phyloP scores from a whole-genome alignment of 1,284 basidiomycete genomes.

The Athelia psychrophila region DNA sequence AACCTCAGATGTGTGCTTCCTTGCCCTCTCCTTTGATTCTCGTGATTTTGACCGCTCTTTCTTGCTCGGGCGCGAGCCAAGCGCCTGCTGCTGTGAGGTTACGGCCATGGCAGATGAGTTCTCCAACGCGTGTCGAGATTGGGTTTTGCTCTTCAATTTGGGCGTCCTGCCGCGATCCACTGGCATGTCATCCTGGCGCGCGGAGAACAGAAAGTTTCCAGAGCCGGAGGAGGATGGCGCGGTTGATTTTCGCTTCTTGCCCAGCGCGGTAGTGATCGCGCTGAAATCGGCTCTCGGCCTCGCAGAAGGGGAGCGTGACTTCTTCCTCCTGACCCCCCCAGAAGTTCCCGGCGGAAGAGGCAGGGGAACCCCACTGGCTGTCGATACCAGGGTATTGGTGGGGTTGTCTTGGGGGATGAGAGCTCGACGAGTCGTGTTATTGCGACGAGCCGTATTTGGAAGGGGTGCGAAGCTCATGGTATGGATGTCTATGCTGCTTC shows the following conservation, averaged over 20 bases:
- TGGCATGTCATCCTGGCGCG: constrained; percentile 21
- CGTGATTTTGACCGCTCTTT: constrained; percentile 27
- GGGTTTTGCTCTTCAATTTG: constrained; percentile 23
- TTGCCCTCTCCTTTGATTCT: constrained; percentile 16
- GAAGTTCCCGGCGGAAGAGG: too few species aligned
- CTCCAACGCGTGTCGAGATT: constrained; percentile 21
- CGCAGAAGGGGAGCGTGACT: constrained; percentile 22
- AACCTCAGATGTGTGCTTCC: constrained; percentile 21
- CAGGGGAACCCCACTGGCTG: too few species aligned
- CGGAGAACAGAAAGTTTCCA: constrained; percentile 19
- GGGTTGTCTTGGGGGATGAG: too few species aligned
- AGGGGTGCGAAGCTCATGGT: too few species aligned
- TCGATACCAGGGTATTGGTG: too few species aligned
- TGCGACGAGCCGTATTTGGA: too few species aligned
- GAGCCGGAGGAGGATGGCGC: constrained; percentile 14
- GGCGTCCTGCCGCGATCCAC: constrained; percentile 28
- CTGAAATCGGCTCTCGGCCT: constrained; percentile 9
- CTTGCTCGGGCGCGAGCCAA: constrained; percentile 6
- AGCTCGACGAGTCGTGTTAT: too few species aligned
- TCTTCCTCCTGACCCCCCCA: constrained; percentile 14
- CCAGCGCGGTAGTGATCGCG: constrained; percentile 1
- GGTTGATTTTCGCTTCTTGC: constrained; percentile 26
- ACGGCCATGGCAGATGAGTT: constrained; percentile 12
- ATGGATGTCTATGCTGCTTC: too few species aligned
- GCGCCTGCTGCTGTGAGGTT: background rate